Conservation (phyloP, 2,329 filamentous ascomycete species). For the Trichoderma koningiopsis region DNA sequence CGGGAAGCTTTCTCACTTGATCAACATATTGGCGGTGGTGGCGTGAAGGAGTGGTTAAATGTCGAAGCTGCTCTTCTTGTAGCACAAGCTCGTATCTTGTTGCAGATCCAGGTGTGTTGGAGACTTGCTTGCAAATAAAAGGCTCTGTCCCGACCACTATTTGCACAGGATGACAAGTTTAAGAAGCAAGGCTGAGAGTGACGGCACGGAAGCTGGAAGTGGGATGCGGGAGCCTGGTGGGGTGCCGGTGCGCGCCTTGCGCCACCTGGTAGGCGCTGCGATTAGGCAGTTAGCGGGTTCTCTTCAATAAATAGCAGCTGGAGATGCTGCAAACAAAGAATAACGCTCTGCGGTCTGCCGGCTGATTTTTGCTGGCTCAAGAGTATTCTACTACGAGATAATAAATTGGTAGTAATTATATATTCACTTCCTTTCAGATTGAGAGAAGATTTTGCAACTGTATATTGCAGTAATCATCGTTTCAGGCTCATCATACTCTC, state of each 20-base stretch:
- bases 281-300: not conserved
- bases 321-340: not conserved
- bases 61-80: not conserved
- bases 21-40: slow-evolving; percentile 43
- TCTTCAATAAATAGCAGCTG: not conserved
- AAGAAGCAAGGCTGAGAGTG: slow-evolving; percentile 23
- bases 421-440: not conserved
- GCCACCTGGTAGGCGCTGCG: slow-evolving; percentile 1
- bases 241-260: slow-evolving; percentile 3
- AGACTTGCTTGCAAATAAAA: not conserved
- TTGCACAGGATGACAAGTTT: slow-evolving; percentile 3
- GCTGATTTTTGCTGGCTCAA: too few relatives aligned
- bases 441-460: slow-evolving; percentile 13
- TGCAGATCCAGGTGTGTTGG: not conserved
- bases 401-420: not conserved
- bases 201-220: slow-evolving; percentile 18
- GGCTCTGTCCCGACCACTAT: not conserved
- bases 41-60: not conserved
- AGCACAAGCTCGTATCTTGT: not conserved
- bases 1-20: slow-evolving; percentile 49
- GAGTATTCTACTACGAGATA: too few relatives aligned
- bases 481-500: slow-evolving; percentile 1
- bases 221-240: slow-evolving; percentile 24
- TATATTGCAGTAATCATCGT: not conserved
- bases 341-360: not conserved